Percentiles rank a stretch among this genome's conserved stretches.
Evolutionary conservation across 352 stramenopile species (phyloP).

Genomic region (Globisporangium takayamanum): DNA sequence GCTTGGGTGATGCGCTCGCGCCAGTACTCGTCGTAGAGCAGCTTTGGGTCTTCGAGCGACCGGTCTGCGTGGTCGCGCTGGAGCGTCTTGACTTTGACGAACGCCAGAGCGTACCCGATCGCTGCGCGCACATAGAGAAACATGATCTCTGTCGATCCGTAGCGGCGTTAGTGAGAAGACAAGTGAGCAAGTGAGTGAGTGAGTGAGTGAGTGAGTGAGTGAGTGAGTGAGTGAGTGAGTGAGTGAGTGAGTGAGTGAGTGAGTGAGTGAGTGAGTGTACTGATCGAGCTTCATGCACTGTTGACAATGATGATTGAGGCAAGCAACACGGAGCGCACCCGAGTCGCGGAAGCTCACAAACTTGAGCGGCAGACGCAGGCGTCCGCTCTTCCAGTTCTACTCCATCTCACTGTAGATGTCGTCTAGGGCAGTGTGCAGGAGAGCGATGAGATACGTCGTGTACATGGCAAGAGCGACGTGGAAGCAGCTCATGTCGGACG

Average conservation of each 20-base stretch:
- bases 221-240: neutral
- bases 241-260: neutral
- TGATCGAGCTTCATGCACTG: no score
- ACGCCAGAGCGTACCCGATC: slow-evolving; percentile 58
- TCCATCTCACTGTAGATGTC: slow-evolving; percentile 74
- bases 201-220: neutral
- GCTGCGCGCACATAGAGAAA: slow-evolving; percentile 61
- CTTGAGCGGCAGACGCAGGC: slow-evolving; percentile 53
- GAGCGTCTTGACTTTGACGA: slow-evolving; percentile 46
- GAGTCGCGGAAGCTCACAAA: slow-evolving; percentile 66
- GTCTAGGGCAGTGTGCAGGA: slow-evolving; percentile 12
- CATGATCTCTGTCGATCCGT: slow-evolving; percentile 46
- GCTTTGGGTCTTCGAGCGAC: slow-evolving; percentile 21
- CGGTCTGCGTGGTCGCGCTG: slow-evolving; percentile 32
- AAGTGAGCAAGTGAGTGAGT: neutral
- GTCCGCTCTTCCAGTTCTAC: slow-evolving; percentile 31
- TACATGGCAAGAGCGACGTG: neutral
- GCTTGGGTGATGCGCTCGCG: slow-evolving; percentile 22
- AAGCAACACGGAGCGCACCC: slow-evolving; percentile 13
- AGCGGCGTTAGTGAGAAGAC: neutral
- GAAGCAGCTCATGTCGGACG: neutral
- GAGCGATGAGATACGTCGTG: no score
- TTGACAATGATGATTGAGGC: no score
- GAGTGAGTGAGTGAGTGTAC: neutral
- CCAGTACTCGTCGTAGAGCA: slow-evolving; percentile 16